Evolutionary conservation across 2,329 filamentous ascomycete genomes (phyloP).

Genomic region (Hymenoscyphus fraxineus): DNA sequence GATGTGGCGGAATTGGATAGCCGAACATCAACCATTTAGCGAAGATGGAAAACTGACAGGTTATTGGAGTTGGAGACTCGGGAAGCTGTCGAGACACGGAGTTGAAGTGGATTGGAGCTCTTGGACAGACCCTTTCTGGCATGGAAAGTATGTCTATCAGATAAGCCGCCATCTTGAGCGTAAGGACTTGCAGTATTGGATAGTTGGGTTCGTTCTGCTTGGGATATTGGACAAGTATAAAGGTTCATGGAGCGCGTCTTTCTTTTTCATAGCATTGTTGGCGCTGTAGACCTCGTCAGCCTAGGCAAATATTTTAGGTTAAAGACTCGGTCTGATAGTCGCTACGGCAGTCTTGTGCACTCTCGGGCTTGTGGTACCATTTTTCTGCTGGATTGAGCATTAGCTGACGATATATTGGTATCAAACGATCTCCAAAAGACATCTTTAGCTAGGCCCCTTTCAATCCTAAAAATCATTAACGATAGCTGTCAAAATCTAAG

Average conservation of each 20-base stretch:
- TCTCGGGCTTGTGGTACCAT: no score
- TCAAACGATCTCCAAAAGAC: no score
- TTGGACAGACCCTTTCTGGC: conserved; percentile 11
- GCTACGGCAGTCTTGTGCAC: no score
- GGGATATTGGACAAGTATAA: background rate
- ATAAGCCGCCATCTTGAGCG: background rate
- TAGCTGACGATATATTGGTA: no score
- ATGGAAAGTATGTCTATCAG: background rate
- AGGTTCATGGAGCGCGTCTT: background rate
- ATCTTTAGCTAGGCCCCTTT: no score
- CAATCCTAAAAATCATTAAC: no score
- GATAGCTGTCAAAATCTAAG: no score
- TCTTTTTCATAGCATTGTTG: background rate
- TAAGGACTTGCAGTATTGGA: background rate
- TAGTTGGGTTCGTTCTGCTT: background rate
- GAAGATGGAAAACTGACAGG: conserved; percentile 11
- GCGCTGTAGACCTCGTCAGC: no score
- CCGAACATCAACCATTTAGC: conserved; percentile 14
- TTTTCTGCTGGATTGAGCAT: no score
- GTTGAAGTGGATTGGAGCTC: conserved; percentile 17
- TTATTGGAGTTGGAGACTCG: conserved; percentile 22
- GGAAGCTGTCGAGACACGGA: conserved; percentile 10
- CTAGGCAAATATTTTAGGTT: no score
- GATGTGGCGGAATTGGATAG: conserved; percentile 20
- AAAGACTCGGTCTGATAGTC: no score